Base-by-base conservation (phyloP, 805 yeast genomes). In the Teunomyces lycoperdinae region DNA sequence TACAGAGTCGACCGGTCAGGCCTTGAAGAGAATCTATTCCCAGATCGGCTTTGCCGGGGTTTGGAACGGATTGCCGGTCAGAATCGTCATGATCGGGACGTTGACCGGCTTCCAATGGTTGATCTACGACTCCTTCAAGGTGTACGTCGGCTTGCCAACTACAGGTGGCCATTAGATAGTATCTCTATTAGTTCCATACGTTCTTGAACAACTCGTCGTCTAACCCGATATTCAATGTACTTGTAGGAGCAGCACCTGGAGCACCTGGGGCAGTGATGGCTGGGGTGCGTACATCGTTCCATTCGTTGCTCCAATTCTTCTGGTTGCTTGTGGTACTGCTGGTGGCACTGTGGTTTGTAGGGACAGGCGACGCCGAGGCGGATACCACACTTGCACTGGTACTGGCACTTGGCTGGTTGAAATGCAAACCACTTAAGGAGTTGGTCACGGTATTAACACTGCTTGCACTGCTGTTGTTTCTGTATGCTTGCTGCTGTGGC, bases 101-200 rank as follows among this genome's bases (percentile, higher is more conserved):
- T 79, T 92, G 67, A 94, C 98, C 26, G 97, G 97, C 53, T 81
- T 87, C 79, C 99, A 92, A 76, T 92, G 98, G 98, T 79, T 92
- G 64, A 80, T 94, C 52, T 92, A 92, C 73, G 99, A 94, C 69
- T 87, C 96, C 7, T 92, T 92, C 79, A 92, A 92, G 74, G 95
- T 90, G n/a, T 81, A 81, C 58, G 82, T 89, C 50, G 99, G 99
- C 5, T 79, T 92, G 58, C 98, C 98, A 62, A 91, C 98, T 33
- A 87, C 96, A 26, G 98, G 98, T 57, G 71, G 73, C 26, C 69
- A 66, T 50, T 67, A 54, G 48, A 16, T 16, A 20, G 6, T 20
- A 13, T 16, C 35, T 30, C 31, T 14, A 35, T 60, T 59, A 80
- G 45, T 71, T 70, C 89, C 89, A 84, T 3, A 83, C 88, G 58